A percentile compares a stretch with the other conserved stretches of the same genome.
These are phyloP conservation scores for Wakefieldia striispora DNA, from an alignment of 768 basidiomycete genomes.

Conservation along the genomic window DNA sequence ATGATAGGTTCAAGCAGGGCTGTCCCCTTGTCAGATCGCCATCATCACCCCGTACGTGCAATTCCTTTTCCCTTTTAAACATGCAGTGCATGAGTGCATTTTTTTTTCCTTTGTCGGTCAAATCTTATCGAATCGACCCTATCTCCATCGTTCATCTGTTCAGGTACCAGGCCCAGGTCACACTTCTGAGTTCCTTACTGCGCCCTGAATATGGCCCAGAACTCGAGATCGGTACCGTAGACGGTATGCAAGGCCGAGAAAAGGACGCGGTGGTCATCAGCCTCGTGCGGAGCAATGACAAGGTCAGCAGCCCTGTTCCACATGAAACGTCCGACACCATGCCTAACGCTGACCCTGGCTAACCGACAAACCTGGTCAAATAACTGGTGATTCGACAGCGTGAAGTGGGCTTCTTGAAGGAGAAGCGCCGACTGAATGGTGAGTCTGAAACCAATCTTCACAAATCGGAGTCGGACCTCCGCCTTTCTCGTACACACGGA, in stretches of 20 bases:
- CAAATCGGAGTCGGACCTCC: too few relatives aligned
- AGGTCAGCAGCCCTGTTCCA: conserved; percentile 38
- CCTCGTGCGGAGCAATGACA: conserved; percentile 89
- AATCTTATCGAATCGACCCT: too few relatives aligned
- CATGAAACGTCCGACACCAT: too few relatives aligned
- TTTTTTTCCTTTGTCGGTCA: too few relatives aligned
- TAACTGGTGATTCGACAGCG: conserved; percentile 42
- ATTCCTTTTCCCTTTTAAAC: too few relatives aligned
- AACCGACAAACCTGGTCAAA: not conserved
- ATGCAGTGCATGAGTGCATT: too few relatives aligned
- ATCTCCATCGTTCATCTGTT: not conserved
- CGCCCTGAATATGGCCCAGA: conserved; percentile 62
- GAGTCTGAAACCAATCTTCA: conserved; percentile 11
- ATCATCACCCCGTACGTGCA: conserved; percentile 76
- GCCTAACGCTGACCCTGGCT: not conserved
- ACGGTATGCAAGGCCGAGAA: conserved; percentile 97
- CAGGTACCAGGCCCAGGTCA: conserved; percentile 92
- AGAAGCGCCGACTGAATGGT: conserved; percentile 90
- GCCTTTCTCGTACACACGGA: too few relatives aligned
- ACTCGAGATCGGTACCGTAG: conserved; percentile 92
- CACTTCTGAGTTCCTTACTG: conserved; percentile 74
- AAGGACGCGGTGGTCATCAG: conserved; percentile 92
- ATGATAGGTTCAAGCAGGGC: conserved; percentile 54
- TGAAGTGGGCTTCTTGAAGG: conserved; percentile 93
- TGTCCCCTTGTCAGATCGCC: conserved; percentile 73